These are phyloP conservation scores for Vararia minispora DNA, from an alignment of 768 basidiomycete genomes.

Conservation along the genomic window DNA sequence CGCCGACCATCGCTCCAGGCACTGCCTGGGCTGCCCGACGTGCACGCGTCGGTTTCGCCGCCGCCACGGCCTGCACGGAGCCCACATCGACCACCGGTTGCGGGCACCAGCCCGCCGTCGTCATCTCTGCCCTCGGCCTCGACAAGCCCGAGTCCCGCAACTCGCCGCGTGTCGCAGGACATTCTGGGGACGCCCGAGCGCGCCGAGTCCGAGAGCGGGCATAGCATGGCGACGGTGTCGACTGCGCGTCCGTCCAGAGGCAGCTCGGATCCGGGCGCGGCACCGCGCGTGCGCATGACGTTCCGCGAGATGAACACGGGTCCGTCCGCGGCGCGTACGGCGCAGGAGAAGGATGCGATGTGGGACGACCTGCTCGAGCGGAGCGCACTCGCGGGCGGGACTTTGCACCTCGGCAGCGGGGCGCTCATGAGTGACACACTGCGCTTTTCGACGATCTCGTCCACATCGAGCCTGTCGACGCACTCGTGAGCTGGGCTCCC, in stretches of 20 bases:
- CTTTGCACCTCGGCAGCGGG: constrained; percentile 43
- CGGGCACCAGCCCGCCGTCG: constrained; percentile 7
- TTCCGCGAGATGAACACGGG: constrained; percentile 37
- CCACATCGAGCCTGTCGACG: neutral
- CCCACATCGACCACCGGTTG: constrained; percentile 12
- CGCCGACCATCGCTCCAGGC: constrained; percentile 9
- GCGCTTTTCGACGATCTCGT: constrained; percentile 24
- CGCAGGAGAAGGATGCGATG: constrained; percentile 59
- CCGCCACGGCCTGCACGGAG: constrained; percentile 20
- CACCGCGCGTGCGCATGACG: constrained; percentile 24
- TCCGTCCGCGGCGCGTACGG: constrained; percentile 34
- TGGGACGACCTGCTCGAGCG: constrained; percentile 61
- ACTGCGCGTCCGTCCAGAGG: constrained; percentile 12
- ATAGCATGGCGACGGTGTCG: constrained; percentile 23
- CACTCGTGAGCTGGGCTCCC: no score
- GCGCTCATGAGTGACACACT: constrained; percentile 34
- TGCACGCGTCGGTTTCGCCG: constrained; percentile 9
- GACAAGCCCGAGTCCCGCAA: no score
- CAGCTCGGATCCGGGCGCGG: constrained; percentile 8
- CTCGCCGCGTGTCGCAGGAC: no score
- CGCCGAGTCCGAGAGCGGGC: constrained; percentile 13
- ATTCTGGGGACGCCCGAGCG: no score
- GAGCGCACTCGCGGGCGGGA: constrained; percentile 65
- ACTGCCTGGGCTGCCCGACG: constrained; percentile 10
- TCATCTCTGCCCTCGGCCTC: constrained; percentile 3